Conservation (phyloP, 2,329 filamentous ascomycete species). For the Colletotrichum sansevieriae region DNA sequence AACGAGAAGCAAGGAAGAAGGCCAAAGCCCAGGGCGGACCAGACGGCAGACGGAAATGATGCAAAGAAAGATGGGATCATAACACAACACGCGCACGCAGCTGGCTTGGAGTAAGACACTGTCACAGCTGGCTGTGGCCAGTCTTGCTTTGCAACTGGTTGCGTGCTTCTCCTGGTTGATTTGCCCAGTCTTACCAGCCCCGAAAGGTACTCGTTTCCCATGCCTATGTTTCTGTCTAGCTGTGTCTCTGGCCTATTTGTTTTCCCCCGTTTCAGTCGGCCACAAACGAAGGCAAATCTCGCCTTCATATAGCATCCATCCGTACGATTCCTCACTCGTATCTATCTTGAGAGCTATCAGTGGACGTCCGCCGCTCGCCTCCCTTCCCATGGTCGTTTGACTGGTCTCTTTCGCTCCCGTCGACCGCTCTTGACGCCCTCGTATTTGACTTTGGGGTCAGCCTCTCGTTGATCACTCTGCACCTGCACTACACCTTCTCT, state of each 20-base stretch:
- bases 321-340: conserved; percentile 14
- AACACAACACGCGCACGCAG: conserved; percentile 18
- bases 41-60: conserved; percentile 10
- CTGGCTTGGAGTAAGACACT: conserved; percentile 24
- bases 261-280: conserved; percentile 17
- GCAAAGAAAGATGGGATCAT: conserved; percentile 22
- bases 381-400: conserved; percentile 14
- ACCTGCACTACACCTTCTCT: conserved; percentile 14
- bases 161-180: conserved; percentile 26
- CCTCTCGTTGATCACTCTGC: conserved; percentile 12
- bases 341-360: conserved; percentile 32
- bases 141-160: conserved; percentile 29
- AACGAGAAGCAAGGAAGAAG: conserved; percentile 37
- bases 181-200: conserved; percentile 37
- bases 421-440: conserved; percentile 30
- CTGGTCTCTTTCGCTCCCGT: conserved; percentile 16
- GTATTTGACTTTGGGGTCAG: conserved; percentile 32
- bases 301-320: conserved; percentile 8
- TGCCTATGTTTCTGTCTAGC: conserved; percentile 15
- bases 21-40: conserved; percentile 18
- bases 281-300: conserved; percentile 30
- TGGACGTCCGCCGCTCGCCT: conserved; percentile 23
- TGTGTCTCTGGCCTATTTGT: conserved; percentile 24
- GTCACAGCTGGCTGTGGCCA: conserved; percentile 21
- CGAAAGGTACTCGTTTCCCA: conserved; percentile 24